Percentiles rank a stretch among this genome's conserved stretches.
Conservation (phyloP, 108 stramenopile genomes). For the Cyclostephanos tholiformis region DNA sequence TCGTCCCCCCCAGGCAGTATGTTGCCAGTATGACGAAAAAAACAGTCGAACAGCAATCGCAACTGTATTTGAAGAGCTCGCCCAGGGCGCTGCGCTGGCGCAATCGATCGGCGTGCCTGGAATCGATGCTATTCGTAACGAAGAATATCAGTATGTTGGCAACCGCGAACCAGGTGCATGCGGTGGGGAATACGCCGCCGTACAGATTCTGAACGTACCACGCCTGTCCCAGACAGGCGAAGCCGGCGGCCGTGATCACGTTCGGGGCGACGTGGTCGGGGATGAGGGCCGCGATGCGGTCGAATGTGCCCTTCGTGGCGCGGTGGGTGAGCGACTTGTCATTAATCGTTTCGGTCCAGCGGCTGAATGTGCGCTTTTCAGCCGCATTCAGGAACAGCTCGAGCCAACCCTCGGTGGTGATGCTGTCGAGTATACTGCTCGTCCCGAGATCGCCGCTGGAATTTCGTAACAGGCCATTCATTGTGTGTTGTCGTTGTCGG, state of each 20-base stretch:
- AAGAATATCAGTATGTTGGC: slow-evolving; percentile 79
- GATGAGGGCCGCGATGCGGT: slow-evolving; percentile 58
- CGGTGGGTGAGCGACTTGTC: slow-evolving; percentile 76
- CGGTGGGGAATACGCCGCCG: slow-evolving; percentile 66
- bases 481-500: background rate
- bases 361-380: slow-evolving; percentile 78
- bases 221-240: slow-evolving; percentile 72
- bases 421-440: slow-evolving; percentile 15
- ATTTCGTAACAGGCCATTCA: background rate
- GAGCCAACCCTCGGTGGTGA: slow-evolving; percentile 86
- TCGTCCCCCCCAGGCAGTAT: slow-evolving; percentile 76
- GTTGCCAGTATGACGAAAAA: slow-evolving; percentile 79
- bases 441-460: slow-evolving; percentile 15
- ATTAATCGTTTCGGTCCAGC: slow-evolving; percentile 77
- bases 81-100: slow-evolving; percentile 82
- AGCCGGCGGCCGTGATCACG: slow-evolving; percentile 75
- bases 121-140: slow-evolving; percentile 62
- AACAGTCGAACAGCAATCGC: slow-evolving; percentile 81
- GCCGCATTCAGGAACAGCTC: slow-evolving; percentile 88
- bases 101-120: slow-evolving; percentile 80
- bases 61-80: slow-evolving; percentile 88
- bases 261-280: slow-evolving; percentile 87
- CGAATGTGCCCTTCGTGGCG: slow-evolving; percentile 59
- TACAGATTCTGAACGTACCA: slow-evolving; percentile 85
- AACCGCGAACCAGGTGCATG: slow-evolving; percentile 80